Base-by-base conservation (phyloP, 139 green algal genomes). In the Micromonas pusilla region DNA sequence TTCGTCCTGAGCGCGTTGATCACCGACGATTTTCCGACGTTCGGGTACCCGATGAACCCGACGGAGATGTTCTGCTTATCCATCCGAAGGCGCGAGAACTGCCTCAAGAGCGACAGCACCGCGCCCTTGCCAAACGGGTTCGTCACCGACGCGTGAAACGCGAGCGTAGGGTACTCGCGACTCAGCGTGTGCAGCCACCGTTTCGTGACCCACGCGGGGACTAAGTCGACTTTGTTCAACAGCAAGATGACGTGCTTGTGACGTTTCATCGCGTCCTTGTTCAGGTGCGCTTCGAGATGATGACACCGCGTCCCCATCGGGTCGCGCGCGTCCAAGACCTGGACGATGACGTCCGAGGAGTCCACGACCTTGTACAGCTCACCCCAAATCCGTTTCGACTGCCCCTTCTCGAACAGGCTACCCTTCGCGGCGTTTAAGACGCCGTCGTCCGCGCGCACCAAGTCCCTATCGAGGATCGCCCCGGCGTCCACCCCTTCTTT, bases 361-460 rank as follows among this genome's bases (percentile, higher is more conserved):
- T 98, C 94, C 5, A 98, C 82, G 31, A 98, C 94, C 85, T 99
- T 99, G 89, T 97, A 99, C 52, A 99, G 89, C 90, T 99, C 96
- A 3, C 91, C 93, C 96, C 96, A 99, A 81, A 99, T 99, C 76
- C 96, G 90, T 78, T 91, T 92, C 0, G 86, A 94, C 88, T 98
- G 95, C 13, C 96, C 96, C 85, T 98, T 98, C 21, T 94, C 85
- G 80, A 96, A 97, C 30, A 95, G 79, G 19, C 9, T 26, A 31
- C 23, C 28, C 28, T 67, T 45, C 16, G 28, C 53, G 1, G 36
- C 72, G 9, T 26, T n/a, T 0, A 60, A 26, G 0, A 78, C 72
- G n/a, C 72, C 72, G 30, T 68, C 72, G 53, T 75, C 37, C 38
- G 26, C 5, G 25, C 19, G 6, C 23, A 75, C 68, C 68, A 75